A percentile compares a stretch with the other conserved stretches of the same genome.
Evolutionary conservation across 2,329 filamentous ascomycete species (phyloP).

Genomic region (Cercospora sojina): DNA sequence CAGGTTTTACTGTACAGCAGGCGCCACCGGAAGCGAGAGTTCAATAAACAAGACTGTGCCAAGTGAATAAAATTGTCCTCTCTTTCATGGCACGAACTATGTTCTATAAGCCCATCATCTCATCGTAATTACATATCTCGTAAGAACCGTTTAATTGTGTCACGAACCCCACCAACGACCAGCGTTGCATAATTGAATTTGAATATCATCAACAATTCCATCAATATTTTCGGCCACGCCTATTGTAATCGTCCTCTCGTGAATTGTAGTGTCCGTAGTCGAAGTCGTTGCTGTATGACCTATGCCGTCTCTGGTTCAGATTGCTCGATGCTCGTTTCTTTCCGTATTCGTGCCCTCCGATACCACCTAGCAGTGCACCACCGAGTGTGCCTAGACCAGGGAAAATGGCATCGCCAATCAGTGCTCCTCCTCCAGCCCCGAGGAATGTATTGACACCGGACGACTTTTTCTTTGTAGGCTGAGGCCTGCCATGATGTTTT

Average conservation of each 20-base stretch:
- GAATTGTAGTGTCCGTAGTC: slow-evolving; percentile 17
- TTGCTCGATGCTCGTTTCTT: slow-evolving; percentile 33
- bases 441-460: slow-evolving; percentile 42
- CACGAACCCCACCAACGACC: slow-evolving; percentile 11
- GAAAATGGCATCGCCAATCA: slow-evolving; percentile 48
- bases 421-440: slow-evolving; percentile 46
- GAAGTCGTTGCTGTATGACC: slow-evolving; percentile 23
- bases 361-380: slow-evolving; percentile 44
- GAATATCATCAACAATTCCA: neutral
- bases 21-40: neutral
- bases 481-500: slow-evolving; percentile 22
- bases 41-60: neutral
- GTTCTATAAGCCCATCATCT: neutral
- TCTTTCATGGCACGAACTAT: neutral
- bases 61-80: neutral
- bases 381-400: slow-evolving; percentile 39
- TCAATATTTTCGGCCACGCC: slow-evolving; percentile 27
- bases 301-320: slow-evolving; percentile 14
- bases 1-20: neutral
- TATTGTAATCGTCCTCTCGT: slow-evolving; percentile 6
- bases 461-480: slow-evolving; percentile 26
- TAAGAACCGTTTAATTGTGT: neutral
- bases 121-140: neutral
- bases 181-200: slow-evolving; percentile 12
- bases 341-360: slow-evolving; percentile 45